phyloP scores from a whole-genome alignment of 2,329 filamentous ascomycete genomes.

The Proliferodiscus dingleyae region DNA sequence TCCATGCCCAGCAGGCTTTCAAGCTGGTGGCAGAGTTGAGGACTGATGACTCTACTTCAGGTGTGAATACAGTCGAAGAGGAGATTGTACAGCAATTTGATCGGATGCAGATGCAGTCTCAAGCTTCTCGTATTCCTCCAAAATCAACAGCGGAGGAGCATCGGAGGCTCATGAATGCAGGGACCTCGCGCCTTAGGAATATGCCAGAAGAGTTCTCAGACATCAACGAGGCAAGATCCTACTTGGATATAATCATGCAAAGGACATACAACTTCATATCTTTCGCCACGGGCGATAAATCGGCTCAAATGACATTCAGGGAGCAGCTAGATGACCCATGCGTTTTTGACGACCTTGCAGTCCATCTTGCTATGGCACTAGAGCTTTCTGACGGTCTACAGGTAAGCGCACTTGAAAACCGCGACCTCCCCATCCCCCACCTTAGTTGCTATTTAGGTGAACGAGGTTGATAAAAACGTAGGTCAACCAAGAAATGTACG shows the following conservation, averaged over 20 bases:
- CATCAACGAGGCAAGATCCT: conserved; percentile 15
- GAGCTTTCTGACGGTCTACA: neutral
- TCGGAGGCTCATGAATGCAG: conserved; percentile 14
- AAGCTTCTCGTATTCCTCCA: conserved; percentile 12
- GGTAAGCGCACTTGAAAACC: neutral
- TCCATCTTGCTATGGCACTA: neutral
- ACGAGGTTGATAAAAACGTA: conserved; percentile 3
- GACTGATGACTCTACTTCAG: neutral
- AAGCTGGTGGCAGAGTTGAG: conserved; percentile 15
- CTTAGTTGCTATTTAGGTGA: neutral
- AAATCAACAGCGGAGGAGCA: conserved; percentile 9
- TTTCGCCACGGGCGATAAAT: conserved; percentile 3
- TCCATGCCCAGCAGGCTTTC: conserved; percentile 13
- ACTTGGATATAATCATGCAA: conserved; percentile 20
- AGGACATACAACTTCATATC: conserved; percentile 20
- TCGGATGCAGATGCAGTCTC: conserved; percentile 17
- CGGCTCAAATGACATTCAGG: conserved; percentile 4
- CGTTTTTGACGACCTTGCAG: neutral
- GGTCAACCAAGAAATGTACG: conserved; percentile 17
- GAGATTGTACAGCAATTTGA: conserved; percentile 23
- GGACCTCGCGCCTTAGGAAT: conserved; percentile 7
- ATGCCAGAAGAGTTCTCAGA: conserved; percentile 17
- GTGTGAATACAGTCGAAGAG: conserved; percentile 14
- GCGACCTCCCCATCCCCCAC: neutral
- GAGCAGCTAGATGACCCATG: neutral